These are phyloP conservation scores for Hydnum rufescens DNA, from an alignment of 768 basidiomycete species.

Conservation along the genomic window DNA sequence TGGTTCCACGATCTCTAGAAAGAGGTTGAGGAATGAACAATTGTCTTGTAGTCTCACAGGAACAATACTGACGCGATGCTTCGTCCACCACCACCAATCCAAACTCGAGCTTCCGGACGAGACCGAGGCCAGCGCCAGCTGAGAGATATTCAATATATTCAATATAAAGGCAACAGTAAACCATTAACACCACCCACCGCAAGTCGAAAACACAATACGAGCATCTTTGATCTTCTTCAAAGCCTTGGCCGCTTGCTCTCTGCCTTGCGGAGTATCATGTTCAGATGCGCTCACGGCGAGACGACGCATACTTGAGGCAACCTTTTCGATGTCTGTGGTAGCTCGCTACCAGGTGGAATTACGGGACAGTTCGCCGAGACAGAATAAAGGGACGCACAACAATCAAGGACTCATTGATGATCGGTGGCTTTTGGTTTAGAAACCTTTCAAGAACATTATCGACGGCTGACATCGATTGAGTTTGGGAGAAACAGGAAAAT, in stretches of 20 bases:
- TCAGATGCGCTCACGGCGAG: constrained; percentile 45
- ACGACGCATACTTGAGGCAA: constrained; percentile 34
- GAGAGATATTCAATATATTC: background rate
- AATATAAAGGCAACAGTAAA: background rate
- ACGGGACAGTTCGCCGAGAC: constrained; percentile 28
- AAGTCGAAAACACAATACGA: constrained; percentile 42
- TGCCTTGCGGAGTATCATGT: constrained; percentile 22
- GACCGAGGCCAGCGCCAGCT: constrained; percentile 34
- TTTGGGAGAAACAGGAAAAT: too few relatives aligned
- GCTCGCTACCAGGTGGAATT: constrained; percentile 34
- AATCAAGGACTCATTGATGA: too few relatives aligned
- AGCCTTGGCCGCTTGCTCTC: constrained; percentile 31
- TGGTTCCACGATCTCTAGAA: constrained; percentile 32
- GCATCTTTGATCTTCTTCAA: constrained; percentile 37
- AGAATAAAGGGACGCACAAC: too few relatives aligned
- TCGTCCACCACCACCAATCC: constrained; percentile 48
- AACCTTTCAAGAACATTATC: constrained; percentile 54
- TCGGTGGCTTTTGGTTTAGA: too few relatives aligned
- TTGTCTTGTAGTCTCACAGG: too few relatives aligned
- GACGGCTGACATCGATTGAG: too few relatives aligned
- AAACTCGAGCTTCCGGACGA: constrained; percentile 27
- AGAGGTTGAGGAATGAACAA: background rate
- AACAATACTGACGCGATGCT: constrained; percentile 16
- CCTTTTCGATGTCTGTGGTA: constrained; percentile 43
- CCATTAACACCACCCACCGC: constrained; percentile 15